Base-by-base conservation (phyloP, 306 rosid genomes). In the Sindora glabra region DNA sequence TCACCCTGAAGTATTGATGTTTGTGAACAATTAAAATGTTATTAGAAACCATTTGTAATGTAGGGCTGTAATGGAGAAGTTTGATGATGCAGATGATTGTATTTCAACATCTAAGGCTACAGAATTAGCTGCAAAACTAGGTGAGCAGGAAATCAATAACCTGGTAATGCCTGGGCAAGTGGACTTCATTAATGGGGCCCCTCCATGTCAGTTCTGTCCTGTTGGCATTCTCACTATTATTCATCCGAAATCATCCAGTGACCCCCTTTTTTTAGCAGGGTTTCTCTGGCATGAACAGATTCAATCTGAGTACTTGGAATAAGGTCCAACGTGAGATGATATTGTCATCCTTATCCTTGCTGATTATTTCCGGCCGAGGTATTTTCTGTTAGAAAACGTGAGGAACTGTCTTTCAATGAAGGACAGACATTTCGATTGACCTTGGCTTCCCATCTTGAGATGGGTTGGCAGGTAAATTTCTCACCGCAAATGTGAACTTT, bases 311-410 rank as follows among this genome's bases (percentile, higher is more conserved):
- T 67, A 80, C 87, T 32, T 92, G 99, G 99, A 92, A 96, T 75
- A 92, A 89, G 77, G 99, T 92, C 46, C 99, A 92, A 73, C 89
- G 99, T 41, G 99, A 89, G 60, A 92, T 92, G 99, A 89, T 92
- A 58, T 64, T 92, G 36, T 96, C 99, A 4, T 92, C 89, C 81
- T 75, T 92, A 33, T 89, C 99, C 34, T 92, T 70, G 99, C 90
- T 2, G 96, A 92, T 56, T 92, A 89, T 81, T 92, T 92, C 72
- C 90, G 96, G 65, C 99, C 96, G 22, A 89, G 86, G 70, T 92
- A 81, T 76, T 92, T 92, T 72, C 85, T 92, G 42, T 67, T 92
- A 62, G 99, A 92, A 84, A 92, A 92, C 32, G 99, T 92, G 79
- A 84, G 99, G 80, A 92, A 82, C 62, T 92, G 47, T 86, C 96